Percentiles rank a stretch among this genome's conserved stretches.
These are phyloP conservation scores for Malassezia vespertilionis DNA, from an alignment of 1,284 basidiomycete genomes.

Conservation along the genomic window DNA sequence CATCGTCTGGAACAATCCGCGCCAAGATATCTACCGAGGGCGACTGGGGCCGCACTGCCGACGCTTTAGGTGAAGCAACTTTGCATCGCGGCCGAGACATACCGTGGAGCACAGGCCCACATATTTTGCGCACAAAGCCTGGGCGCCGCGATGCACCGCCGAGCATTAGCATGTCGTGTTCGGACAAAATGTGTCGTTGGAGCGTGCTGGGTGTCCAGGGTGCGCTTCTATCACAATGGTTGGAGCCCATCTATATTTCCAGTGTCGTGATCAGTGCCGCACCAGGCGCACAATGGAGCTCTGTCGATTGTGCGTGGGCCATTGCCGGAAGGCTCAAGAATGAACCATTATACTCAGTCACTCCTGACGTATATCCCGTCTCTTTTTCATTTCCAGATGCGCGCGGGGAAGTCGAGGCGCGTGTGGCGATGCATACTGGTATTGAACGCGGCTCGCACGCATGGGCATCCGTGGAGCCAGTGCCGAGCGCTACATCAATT, in stretches of 20 bases:
- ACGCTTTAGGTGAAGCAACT: no score
- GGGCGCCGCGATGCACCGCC: slow-evolving; percentile 22
- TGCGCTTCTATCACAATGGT: slow-evolving; percentile 12
- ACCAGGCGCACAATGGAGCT: no score
- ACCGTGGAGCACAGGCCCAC: no score
- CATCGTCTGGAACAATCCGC: slow-evolving; percentile 4
- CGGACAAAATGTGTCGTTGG: slow-evolving; percentile 25
- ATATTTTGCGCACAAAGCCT: slow-evolving; percentile 9
- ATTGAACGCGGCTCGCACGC: neutral
- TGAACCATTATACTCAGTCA: no score
- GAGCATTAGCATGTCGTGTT: slow-evolving; percentile 22
- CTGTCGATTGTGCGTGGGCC: no score
- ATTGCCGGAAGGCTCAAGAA: no score
- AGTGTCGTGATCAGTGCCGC: slow-evolving; percentile 8
- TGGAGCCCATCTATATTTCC: slow-evolving; percentile 14
- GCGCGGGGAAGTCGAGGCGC: slow-evolving; percentile 1
- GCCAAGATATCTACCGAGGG: no score
- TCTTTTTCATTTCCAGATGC: slow-evolving; percentile 3
- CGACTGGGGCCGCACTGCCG: no score
- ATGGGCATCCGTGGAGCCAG: slow-evolving; percentile 13
- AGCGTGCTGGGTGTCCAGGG: slow-evolving; percentile 22
- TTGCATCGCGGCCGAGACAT: no score
- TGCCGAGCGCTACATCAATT: slow-evolving; percentile 17
- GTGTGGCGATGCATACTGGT: neutral
- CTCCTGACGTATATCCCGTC: neutral